Evolutionary conservation across 2,329 filamentous ascomycete species (phyloP).

Genomic region (Aspergillus sp.): DNA sequence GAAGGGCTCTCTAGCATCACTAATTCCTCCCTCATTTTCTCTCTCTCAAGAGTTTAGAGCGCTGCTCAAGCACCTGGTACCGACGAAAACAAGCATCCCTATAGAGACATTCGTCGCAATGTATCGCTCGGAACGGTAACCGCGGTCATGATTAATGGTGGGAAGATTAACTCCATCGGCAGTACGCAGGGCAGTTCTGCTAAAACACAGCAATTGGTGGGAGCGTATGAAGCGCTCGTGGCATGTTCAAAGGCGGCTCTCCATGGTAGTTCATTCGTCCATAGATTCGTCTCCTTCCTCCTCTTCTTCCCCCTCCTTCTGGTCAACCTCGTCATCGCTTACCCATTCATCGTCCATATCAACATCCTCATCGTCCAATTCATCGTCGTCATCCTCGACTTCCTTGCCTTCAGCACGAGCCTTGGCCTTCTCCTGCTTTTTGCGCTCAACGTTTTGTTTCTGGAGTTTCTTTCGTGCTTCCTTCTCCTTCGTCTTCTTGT

Average conservation of each 20-base stretch:
- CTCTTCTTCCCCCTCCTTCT: constrained; percentile 42
- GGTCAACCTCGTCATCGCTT: constrained; percentile 51
- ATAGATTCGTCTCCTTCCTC: constrained; percentile 39
- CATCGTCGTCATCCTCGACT: constrained; percentile 44
- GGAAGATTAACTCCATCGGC: background rate
- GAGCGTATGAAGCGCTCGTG: background rate
- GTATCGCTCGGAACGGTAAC: background rate
- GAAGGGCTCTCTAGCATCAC: background rate
- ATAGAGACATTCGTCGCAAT: background rate
- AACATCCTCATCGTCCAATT: constrained; percentile 46
- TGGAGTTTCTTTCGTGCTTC: constrained; percentile 78
- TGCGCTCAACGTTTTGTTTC: constrained; percentile 86
- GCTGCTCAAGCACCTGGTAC: background rate
- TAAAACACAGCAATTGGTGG: background rate
- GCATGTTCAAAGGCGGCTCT: background rate
- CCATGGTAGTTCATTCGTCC: constrained; percentile 34
- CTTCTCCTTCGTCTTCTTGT: constrained; percentile 74
- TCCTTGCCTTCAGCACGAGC: constrained; percentile 42
- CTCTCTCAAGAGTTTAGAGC: background rate
- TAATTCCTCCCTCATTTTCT: background rate
- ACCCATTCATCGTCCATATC: constrained; percentile 56
- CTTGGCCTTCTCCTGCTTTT: constrained; percentile 64
- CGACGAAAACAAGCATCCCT: background rate
- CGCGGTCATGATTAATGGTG: background rate
- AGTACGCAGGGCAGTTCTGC: background rate